Conservation (phyloP, 805 yeast species). For the Lipomyces sp. region DNA sequence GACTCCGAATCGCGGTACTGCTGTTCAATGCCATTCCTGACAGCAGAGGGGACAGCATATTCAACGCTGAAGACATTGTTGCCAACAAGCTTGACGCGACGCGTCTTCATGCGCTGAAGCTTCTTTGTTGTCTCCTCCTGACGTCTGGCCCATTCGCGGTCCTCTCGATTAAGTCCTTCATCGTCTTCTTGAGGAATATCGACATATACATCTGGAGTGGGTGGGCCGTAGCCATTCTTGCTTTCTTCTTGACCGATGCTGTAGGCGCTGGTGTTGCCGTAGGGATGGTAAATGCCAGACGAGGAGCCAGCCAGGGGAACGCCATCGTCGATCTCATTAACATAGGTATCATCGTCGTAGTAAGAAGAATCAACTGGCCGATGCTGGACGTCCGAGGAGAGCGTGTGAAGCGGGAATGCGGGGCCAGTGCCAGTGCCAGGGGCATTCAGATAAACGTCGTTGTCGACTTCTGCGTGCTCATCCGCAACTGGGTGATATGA, state of each 20-base stretch:
- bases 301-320: slow-evolving; percentile 11
- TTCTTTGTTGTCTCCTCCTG: slow-evolving; percentile 31
- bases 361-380: not conserved
- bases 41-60: slow-evolving; percentile 41
- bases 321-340: slow-evolving; percentile 1
- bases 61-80: slow-evolving; percentile 36
- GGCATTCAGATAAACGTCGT: not conserved
- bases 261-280: too few species aligned
- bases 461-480: not conserved
- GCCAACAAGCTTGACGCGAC: slow-evolving; percentile 40
- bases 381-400: slow-evolving; percentile 1
- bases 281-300: slow-evolving; percentile 15
- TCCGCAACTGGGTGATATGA: slow-evolving; percentile 11
- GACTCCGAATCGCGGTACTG: slow-evolving; percentile 36
- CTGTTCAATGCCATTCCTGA: slow-evolving; percentile 39
- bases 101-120: slow-evolving; percentile 38
- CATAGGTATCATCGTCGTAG: slow-evolving; percentile 4
- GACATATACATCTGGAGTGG: not conserved
- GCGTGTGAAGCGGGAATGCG: slow-evolving; percentile 4
- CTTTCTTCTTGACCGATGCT: too few species aligned
- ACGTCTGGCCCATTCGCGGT: slow-evolving; percentile 35
- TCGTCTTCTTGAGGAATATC: not conserved
- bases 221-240: not conserved
- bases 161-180: slow-evolving; percentile 10
- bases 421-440: not conserved